Base-by-base conservation (phyloP, 75 land plant species). In the Pinus albicaulis region DNA sequence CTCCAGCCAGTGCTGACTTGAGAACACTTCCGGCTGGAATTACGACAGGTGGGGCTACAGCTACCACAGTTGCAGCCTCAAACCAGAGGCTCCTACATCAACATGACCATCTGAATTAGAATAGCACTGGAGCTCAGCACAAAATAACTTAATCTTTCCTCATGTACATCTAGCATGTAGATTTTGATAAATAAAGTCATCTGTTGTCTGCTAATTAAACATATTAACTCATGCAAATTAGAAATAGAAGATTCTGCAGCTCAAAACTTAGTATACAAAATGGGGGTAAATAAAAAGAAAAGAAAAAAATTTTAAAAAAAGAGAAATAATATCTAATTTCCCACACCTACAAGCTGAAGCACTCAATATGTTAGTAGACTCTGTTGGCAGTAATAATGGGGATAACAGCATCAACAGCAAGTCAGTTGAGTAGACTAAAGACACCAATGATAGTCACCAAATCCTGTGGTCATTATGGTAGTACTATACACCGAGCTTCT, bases 11-110 rank as follows among this genome's bases (percentile, higher is more conserved):
- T 74, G 98, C 98, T 76, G 98, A 88, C 82, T 82, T 91, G 20
- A 95, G 69, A 69, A 95, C 97, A 76, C 81, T 94, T 61, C 83
- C 96, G 78, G 98, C 88, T 72, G 90, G 87, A 66, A 93, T 83
- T 78, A 83, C 87, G 24, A 91, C 87, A 28, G 94, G 93, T 66
- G 98, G 97, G 34, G 98, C 83, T 76, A 94, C 96, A 64, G 94
- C 95, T 48, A 93, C 98, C 76, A 91, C 89, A n/a, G 97, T 95
- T 64, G 98, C 94, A 68, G 97, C 90, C 86, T 93, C 94, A 84
- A 93, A 95, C 98, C 98, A 95, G 25, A 95, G 83, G 76, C 78
- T 89, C 92, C 97, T 93, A 78, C 41, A 78, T 20, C 13, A 34
- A 55, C 23, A 68, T 5, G 41, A 23, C 11, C 48, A 64, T 68